Evolutionary conservation across 257 asterid species (phyloP).

Genomic region (Solanum ossicruentum): DNA sequence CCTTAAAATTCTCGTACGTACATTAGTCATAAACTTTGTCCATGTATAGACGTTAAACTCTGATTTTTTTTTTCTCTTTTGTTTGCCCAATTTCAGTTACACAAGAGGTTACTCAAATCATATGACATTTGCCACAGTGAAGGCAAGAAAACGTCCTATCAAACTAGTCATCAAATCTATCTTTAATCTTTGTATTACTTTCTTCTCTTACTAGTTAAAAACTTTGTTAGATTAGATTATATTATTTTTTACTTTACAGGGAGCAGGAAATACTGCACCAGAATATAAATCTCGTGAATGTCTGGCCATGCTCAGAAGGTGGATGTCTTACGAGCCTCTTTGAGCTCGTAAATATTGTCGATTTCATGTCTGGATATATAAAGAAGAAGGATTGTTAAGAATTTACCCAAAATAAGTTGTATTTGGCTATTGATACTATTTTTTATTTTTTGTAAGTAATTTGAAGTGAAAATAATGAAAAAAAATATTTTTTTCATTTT

Average conservation of each 20-base stretch:
- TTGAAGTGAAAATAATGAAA: too few species aligned
- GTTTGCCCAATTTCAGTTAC: not conserved
- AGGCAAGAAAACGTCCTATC: not conserved
- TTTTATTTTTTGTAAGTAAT: too few species aligned
- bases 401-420: too few species aligned
- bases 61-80: not conserved
- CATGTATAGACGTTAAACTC: not conserved
- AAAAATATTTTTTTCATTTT: too few species aligned
- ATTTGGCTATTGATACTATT: too few species aligned
- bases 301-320: slow-evolving; percentile 4
- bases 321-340: not conserved
- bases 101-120: slow-evolving; percentile 1
- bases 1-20: not conserved
- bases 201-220: not conserved
- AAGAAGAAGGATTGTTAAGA: too few species aligned
- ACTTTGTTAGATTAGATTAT: too few species aligned
- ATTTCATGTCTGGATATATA: too few species aligned
- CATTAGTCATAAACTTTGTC: not conserved
- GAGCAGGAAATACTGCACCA: slow-evolving; percentile 1
- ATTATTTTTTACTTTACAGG: not conserved
- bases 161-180: too few species aligned
- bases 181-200: too few species aligned
- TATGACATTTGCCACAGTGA: slow-evolving; percentile 16
- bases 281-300: slow-evolving; percentile 1
- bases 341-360: too few species aligned